Conservation (phyloP, 257 asterid species). For the Leonotis leonurus region DNA sequence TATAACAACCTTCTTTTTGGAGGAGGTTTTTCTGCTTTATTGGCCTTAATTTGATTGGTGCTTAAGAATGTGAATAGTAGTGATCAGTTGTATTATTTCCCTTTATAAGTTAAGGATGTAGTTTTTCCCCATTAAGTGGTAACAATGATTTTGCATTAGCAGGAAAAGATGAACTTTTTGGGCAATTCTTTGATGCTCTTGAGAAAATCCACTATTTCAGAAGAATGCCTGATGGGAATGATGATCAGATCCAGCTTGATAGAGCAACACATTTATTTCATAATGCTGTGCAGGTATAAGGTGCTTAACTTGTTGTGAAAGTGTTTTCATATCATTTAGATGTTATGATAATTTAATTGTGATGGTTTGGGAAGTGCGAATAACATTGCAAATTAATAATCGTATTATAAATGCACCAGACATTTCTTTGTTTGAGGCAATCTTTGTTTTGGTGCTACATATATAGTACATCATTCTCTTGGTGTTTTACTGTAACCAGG, state of each 20-base stretch:
- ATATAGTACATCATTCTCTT: constrained; percentile 1
- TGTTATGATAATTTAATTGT: not conserved
- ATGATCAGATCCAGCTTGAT: constrained; percentile 66
- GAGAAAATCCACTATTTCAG: constrained; percentile 58
- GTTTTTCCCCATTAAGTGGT: not conserved
- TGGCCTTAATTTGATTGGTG: not conserved
- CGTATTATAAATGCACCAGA: not conserved
- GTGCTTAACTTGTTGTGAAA: not conserved
- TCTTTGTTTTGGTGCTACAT: constrained; percentile 5
- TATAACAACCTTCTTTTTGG: not conserved
- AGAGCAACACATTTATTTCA: constrained; percentile 54
- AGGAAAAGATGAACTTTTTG: constrained; percentile 75
- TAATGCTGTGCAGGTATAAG: constrained; percentile 58
- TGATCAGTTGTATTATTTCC: not conserved
- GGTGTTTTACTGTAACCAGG: constrained; percentile 51
- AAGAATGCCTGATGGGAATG: constrained; percentile 60
- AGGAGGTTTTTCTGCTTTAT: not conserved
- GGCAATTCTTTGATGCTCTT: constrained; percentile 65
- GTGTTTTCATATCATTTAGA: not conserved
- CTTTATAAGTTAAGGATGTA: not conserved
- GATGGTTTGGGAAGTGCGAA: not conserved
- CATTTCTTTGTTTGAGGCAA: constrained; percentile 1
- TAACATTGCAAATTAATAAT: not conserved
- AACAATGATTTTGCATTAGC: constrained; percentile 18
- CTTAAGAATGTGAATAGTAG: not conserved